phyloP scores from a whole-genome alignment of 169 alveolate species.

The Ichthyophthirius multifiliis region DNA sequence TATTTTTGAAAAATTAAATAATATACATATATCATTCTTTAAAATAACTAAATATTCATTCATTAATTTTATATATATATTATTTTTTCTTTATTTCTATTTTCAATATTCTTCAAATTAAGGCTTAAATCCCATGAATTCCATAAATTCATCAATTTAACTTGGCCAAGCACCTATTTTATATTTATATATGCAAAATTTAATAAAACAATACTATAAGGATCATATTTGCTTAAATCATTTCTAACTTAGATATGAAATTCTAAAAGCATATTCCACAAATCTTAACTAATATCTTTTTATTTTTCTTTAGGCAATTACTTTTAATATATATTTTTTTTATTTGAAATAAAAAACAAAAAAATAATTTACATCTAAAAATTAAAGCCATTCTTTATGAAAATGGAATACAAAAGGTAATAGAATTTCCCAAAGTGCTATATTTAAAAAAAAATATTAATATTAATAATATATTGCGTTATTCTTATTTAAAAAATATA shows the following conservation, averaged over 20 bases:
- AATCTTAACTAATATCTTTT: not conserved
- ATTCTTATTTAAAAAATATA: not conserved
- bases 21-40: not conserved
- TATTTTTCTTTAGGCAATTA: not conserved
- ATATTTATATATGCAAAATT: not conserved
- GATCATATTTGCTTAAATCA: constrained; percentile 1
- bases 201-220: not conserved
- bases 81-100: not conserved
- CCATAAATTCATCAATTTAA: not conserved
- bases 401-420: not conserved
- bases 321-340: not conserved
- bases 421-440: not conserved
- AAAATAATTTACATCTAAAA: not conserved
- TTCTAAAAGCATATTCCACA: constrained; percentile 5
- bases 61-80: not conserved
- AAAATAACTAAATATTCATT: too few relatives aligned
- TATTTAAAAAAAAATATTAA: not conserved
- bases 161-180: constrained; percentile 5
- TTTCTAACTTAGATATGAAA: not conserved
- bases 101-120: too few relatives aligned
- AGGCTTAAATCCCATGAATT: not conserved
- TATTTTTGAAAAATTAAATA: not conserved
- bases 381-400: not conserved
- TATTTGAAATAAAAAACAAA: not conserved
- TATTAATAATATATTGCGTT: not conserved